Evolutionary conservation across 345 rosid genomes (phyloP).

Genomic region (Stellera chamaejasme): DNA sequence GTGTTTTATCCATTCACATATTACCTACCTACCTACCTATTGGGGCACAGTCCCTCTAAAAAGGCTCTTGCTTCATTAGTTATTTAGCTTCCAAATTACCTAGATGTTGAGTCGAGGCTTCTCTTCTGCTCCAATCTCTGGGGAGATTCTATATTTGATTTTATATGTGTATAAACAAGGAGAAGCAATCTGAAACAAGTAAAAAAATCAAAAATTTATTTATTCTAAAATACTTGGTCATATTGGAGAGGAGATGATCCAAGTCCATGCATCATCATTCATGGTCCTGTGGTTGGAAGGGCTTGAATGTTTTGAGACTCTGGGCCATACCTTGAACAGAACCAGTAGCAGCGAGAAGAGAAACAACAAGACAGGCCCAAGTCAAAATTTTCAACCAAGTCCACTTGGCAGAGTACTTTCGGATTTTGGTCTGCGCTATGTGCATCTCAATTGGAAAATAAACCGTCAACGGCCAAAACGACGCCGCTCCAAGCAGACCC

Average conservation of each 20-base stretch:
- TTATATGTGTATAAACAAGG: no score
- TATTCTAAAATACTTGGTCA: no score
- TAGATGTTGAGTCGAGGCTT: no score
- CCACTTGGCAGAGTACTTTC: conserved; percentile 57
- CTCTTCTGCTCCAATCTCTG: no score
- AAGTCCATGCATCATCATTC: not conserved
- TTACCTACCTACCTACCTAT: no score
- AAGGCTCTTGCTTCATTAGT: no score
- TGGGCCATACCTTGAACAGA: conserved; percentile 57
- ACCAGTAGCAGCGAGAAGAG: conserved; percentile 60
- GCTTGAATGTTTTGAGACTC: conserved; percentile 54
- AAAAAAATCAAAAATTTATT: not conserved
- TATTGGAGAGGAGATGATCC: no score
- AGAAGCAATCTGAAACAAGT: not conserved
- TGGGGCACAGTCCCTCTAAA: no score
- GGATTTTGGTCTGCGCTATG: conserved; percentile 43
- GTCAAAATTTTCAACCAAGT: conserved; percentile 48
- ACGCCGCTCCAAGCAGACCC: conserved; percentile 68
- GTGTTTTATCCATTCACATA: no score
- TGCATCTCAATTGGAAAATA: conserved; percentile 85
- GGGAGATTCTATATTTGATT: no score
- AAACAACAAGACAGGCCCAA: conserved; percentile 49
- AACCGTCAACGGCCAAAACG: conserved; percentile 86
- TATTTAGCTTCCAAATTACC: no score
- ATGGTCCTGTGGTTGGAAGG: conserved; percentile 29